Evolutionary conservation across 2,329 filamentous ascomycete genomes (phyloP).

Genomic region (Epichloe coenophiala): DNA sequence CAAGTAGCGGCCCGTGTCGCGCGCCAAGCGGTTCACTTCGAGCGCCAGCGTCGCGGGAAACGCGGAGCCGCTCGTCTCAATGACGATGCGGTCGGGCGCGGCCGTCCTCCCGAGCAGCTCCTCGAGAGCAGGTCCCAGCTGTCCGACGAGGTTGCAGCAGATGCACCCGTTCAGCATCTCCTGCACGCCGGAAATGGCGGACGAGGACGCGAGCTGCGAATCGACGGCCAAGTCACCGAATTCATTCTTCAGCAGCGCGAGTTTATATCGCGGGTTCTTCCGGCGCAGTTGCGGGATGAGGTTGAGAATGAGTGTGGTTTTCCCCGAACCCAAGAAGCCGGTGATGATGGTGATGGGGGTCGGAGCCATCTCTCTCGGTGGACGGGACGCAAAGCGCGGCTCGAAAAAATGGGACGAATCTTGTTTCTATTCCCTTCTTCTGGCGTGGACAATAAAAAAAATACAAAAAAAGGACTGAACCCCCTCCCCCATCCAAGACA

Average conservation of each 20-base stretch:
- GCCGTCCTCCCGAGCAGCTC: conserved; percentile 42
- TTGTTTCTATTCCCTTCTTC: not conserved
- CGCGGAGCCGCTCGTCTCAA: conserved; percentile 84
- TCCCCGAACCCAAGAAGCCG: conserved; percentile 89
- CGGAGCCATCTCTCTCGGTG: conserved; percentile 36
- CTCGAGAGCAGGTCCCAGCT: conserved; percentile 66
- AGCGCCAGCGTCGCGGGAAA: conserved; percentile 83
- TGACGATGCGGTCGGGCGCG: conserved; percentile 70
- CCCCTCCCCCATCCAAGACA: too few relatives aligned
- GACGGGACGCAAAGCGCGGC: not conserved
- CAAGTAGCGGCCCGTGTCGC: conserved; percentile 54
- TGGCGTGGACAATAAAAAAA: not conserved
- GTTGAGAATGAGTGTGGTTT: conserved; percentile 91
- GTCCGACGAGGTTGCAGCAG: conserved; percentile 95
- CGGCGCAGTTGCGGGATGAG: conserved; percentile 78
- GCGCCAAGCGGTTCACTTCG: conserved; percentile 68
- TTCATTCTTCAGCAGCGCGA: conserved; percentile 95
- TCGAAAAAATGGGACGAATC: not conserved
- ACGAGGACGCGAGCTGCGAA: conserved; percentile 76
- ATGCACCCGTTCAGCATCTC: conserved; percentile 96
- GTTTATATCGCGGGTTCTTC: conserved; percentile 61
- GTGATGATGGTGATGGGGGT: conserved; percentile 92
- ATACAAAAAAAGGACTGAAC: not conserved
- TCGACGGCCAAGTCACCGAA: conserved; percentile 92
- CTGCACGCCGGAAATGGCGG: conserved; percentile 75